Evolutionary conservation across 805 yeast species (phyloP).

Genomic region (Candida easanensis): DNA sequence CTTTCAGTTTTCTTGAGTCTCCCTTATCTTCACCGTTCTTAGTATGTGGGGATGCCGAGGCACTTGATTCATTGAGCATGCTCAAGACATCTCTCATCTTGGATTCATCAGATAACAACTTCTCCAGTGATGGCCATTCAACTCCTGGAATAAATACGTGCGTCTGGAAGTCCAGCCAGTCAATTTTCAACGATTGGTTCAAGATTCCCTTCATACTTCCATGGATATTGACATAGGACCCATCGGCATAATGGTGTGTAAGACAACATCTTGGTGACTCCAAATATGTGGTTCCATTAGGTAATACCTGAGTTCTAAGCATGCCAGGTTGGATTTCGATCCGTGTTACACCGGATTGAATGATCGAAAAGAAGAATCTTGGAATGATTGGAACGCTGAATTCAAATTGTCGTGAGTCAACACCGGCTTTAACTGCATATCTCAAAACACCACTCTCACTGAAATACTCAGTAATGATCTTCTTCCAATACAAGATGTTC

Average conservation of each 20-base stretch:
- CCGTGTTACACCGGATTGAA: conserved; percentile 48
- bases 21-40: conserved; percentile 1
- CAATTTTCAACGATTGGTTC: conserved; percentile 61
- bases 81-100: conserved; percentile 17
- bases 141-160: conserved; percentile 45
- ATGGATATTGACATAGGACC: conserved; percentile 59
- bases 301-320: conserved; percentile 49
- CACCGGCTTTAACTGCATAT: conserved; percentile 42
- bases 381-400: conserved; percentile 66
- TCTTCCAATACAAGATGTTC: conserved; percentile 49
- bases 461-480: conserved; percentile 48
- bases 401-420: conserved; percentile 57
- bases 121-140: conserved; percentile 45
- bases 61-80: conserved; percentile 5
- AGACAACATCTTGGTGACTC: conserved; percentile 50
- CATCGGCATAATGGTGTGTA: conserved; percentile 60
- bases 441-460: conserved; percentile 48
- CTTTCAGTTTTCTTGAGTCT: conserved; percentile 18
- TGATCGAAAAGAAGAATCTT: conserved; percentile 50
- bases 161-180: conserved; percentile 64
- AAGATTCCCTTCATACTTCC: conserved; percentile 63
- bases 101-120: conserved; percentile 32
- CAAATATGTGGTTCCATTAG: conserved; percentile 50
- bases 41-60: background rate
- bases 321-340: conserved; percentile 50